phyloP scores from a whole-genome alignment of 2,329 filamentous ascomycete genomes.

The Hymenotorrendiella dingleyae region DNA sequence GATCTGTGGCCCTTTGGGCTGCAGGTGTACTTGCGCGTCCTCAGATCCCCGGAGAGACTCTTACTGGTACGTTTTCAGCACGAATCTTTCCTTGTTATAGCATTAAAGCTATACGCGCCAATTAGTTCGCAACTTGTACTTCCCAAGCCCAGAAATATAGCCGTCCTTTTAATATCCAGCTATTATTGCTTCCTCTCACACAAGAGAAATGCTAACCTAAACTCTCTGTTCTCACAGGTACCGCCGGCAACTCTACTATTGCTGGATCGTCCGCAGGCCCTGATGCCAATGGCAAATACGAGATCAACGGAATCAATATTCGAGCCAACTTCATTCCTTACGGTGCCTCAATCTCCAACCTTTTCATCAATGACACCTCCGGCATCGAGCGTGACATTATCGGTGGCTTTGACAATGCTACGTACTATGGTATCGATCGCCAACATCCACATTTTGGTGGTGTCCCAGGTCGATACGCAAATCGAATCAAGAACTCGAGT shows the following conservation, averaged over 20 bases:
- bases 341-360: constrained; percentile 65
- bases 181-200: too few species aligned
- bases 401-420: constrained; percentile 70
- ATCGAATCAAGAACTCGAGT: constrained; percentile 72
- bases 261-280: constrained; percentile 30
- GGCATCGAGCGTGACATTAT: constrained; percentile 66
- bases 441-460: constrained; percentile 66
- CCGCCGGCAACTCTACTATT: constrained; percentile 22
- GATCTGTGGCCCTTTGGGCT: constrained; percentile 12
- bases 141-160: too few species aligned
- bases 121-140: too few species aligned
- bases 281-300: constrained; percentile 63
- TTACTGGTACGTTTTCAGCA: constrained; percentile 22
- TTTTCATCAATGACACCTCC: constrained; percentile 63
- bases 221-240: constrained; percentile 4
- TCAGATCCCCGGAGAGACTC: constrained; percentile 17
- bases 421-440: constrained; percentile 58
- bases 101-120: too few species aligned
- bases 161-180: too few species aligned
- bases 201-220: too few species aligned
- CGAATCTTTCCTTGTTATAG: too few species aligned
- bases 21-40: constrained; percentile 8
- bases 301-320: constrained; percentile 61
- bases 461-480: constrained; percentile 72
- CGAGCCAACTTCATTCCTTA: constrained; percentile 67